These are phyloP conservation scores for Aspergillus terreus DNA, from an alignment of 2,329 filamentous ascomycete species.

Conservation along the genomic window DNA sequence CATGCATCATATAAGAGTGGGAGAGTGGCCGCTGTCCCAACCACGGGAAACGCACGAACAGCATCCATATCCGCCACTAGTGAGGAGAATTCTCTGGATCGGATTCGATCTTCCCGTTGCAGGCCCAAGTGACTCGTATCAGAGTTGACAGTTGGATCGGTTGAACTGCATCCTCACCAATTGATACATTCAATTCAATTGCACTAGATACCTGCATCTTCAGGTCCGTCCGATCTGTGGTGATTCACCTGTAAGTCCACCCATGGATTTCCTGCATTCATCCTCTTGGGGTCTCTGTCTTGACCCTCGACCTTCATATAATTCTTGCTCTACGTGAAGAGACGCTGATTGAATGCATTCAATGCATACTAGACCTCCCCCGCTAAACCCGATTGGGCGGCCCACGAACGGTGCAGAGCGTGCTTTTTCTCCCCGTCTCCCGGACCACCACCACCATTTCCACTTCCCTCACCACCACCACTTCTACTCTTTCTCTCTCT, in stretches of 20 bases:
- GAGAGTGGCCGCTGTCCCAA: background rate
- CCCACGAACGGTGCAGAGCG: background rate
- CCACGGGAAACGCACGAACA: background rate
- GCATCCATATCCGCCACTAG: background rate
- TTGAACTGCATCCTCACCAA: background rate
- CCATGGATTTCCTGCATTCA: no score
- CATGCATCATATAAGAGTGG: background rate
- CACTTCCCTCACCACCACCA: background rate
- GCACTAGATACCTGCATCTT: background rate
- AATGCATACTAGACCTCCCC: background rate
- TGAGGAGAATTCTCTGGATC: background rate
- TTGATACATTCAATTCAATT: background rate
- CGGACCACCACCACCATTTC: slow-evolving; percentile 1
- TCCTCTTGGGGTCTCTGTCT: no score
- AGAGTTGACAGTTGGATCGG: background rate
- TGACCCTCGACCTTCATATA: no score
- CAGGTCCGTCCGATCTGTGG: background rate
- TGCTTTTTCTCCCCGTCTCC: slow-evolving; percentile 6
- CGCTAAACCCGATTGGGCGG: slow-evolving; percentile 2
- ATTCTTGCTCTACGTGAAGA: no score
- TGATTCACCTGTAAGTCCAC: no score
- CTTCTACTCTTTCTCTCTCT: slow-evolving; percentile 1
- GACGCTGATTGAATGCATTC: no score
- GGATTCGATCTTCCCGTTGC: background rate
- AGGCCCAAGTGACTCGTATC: background rate